Percentiles rank a stretch among this genome's conserved stretches.
phyloP scores from a whole-genome alignment of 176 grass and related monocot genomes.

The Oryza punctata region DNA sequence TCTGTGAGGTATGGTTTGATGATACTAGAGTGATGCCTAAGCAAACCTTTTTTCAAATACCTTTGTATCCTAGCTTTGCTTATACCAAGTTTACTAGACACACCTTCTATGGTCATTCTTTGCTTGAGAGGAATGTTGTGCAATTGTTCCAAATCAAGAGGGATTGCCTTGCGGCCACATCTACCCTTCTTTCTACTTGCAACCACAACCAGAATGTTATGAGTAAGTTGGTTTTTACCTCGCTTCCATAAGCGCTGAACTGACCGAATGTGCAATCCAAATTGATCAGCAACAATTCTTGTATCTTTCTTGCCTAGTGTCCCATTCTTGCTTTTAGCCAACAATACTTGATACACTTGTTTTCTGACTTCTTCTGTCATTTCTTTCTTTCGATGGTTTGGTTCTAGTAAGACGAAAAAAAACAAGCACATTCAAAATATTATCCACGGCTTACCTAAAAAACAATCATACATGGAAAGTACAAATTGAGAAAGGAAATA shows the following conservation, averaged over 20 bases:
- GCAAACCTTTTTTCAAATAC: too few species aligned
- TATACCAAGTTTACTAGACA: too few species aligned
- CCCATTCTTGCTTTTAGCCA: not conserved
- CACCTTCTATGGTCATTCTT: constrained; percentile 1
- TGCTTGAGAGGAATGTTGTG: not conserved
- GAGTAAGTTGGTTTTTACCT: not conserved
- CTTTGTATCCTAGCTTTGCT: too few species aligned
- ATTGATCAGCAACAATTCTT: not conserved
- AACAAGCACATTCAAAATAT: too few species aligned
- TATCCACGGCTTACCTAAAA: too few species aligned
- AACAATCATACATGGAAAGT: too few species aligned
- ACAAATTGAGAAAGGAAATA: too few species aligned
- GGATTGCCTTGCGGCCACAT: not conserved
- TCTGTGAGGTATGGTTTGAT: too few species aligned
- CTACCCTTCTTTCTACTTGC: not conserved
- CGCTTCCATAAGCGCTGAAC: not conserved
- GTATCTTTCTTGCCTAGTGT: not conserved
- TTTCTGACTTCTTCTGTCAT: too few species aligned
- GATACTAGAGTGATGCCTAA: too few species aligned
- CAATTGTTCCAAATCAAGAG: not conserved
- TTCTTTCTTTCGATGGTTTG: too few species aligned
- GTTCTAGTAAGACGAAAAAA: too few species aligned
- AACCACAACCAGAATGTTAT: not conserved
- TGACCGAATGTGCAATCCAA: not conserved
- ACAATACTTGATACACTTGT: not conserved